Conservation (phyloP, 176 grass and related monocot species). For the Chloris gayana region DNA sequence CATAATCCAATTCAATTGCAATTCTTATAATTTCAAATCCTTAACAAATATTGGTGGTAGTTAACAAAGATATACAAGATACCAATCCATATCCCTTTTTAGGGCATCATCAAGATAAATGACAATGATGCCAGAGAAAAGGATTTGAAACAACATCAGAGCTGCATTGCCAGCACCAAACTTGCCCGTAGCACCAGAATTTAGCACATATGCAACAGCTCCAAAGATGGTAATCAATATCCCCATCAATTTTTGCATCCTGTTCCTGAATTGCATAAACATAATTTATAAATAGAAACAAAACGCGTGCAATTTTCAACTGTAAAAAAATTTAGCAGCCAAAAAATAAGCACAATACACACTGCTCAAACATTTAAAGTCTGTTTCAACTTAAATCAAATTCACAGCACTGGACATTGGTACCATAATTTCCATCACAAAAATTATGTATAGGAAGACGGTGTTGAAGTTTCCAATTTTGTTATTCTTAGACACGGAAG, state of each 20-base stretch:
- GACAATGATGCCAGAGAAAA: constrained; percentile 6
- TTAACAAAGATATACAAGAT: constrained; percentile 21
- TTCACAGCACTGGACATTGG: no score
- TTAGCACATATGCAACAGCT: background rate
- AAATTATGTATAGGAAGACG: no score
- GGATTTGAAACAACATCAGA: constrained; percentile 15
- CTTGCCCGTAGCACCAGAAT: background rate
- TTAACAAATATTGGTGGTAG: constrained; percentile 31
- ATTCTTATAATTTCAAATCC: background rate
- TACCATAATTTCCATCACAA: no score
- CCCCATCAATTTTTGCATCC: constrained; percentile 15
- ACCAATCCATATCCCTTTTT: constrained; percentile 40
- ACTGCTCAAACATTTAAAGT: background rate
- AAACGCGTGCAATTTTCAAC: background rate
- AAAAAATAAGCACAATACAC: background rate
- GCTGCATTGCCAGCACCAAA: background rate
- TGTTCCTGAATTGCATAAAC: constrained; percentile 15
- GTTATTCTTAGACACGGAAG: no score
- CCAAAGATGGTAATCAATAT: constrained; percentile 16
- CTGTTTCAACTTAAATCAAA: no score
- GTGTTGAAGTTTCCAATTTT: no score
- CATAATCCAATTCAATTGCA: background rate
- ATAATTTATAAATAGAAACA: background rate
- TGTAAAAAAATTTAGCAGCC: background rate
- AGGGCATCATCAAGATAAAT: constrained; percentile 38